These are phyloP conservation scores for Aureobasidium uvarum DNA, from an alignment of 2,329 filamentous ascomycete genomes.

Conservation along the genomic window DNA sequence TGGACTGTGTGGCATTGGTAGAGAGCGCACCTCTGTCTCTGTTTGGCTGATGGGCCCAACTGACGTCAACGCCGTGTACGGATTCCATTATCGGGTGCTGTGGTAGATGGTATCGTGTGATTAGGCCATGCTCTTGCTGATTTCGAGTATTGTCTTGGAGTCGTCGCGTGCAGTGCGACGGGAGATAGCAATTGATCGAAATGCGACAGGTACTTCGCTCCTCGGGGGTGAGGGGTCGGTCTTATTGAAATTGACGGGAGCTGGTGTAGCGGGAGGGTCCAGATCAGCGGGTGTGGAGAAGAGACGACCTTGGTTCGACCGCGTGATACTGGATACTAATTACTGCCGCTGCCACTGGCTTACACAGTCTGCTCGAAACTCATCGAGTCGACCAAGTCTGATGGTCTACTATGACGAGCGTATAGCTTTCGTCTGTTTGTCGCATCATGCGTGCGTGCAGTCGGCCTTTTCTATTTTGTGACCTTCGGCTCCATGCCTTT, in stretches of 20 bases:
- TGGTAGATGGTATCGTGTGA: not conserved
- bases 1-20: constrained; percentile 25
- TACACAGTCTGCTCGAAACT: not conserved
- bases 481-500: constrained; percentile 23
- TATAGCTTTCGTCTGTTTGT: not conserved
- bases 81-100: constrained; percentile 11
- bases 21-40: constrained; percentile 63
- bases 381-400: not conserved
- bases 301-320: not conserved
- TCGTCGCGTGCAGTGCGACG: not conserved
- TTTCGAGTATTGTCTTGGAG: not conserved
- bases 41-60: constrained; percentile 79
- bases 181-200: not conserved
- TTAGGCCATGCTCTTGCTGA: constrained; percentile 21
- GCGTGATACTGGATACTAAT: not conserved
- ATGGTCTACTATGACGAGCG: not conserved
- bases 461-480: not conserved
- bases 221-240: not conserved
- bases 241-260: constrained; percentile 6
- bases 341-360: not conserved
- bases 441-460: not conserved
- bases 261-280: constrained; percentile 20
- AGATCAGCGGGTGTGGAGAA: constrained; percentile 18
- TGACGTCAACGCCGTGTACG: constrained; percentile 79
- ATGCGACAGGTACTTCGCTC: not conserved